Conservation (phyloP, 352 stramenopile species). For the Globisporangium recalcitrans region DNA sequence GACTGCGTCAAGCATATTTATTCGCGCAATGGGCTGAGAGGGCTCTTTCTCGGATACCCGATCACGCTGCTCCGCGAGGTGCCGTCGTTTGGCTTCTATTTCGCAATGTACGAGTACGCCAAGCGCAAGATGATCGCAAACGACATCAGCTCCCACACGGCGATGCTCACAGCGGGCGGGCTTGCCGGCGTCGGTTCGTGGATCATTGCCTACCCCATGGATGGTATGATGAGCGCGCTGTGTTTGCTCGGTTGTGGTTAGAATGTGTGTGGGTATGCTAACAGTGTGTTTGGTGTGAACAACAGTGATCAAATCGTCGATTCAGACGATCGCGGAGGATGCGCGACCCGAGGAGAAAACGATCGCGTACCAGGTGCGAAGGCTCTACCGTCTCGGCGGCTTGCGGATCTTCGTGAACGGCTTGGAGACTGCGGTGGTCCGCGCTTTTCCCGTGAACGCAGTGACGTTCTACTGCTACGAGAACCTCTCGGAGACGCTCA, state of each 20-base stretch:
- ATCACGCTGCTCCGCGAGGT: constrained; percentile 74
- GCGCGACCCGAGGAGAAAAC: constrained; percentile 51
- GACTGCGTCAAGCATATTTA: constrained; percentile 79
- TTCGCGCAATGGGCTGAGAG: constrained; percentile 44
- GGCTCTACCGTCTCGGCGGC: constrained; percentile 62
- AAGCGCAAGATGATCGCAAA: constrained; percentile 67
- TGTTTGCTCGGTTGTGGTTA: constrained; percentile 1
- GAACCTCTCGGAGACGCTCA: constrained; percentile 63
- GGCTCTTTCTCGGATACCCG: constrained; percentile 70
- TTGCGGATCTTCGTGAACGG: constrained; percentile 74
- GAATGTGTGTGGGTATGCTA: not conserved
- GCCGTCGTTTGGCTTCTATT: constrained; percentile 83
- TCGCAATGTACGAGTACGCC: constrained; percentile 72
- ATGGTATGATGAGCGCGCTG: constrained; percentile 34
- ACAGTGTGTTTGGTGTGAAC: not conserved
- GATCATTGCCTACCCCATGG: constrained; percentile 76
- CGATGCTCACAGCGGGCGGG: constrained; percentile 80
- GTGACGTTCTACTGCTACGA: constrained; percentile 88
- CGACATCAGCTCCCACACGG: constrained; percentile 48
- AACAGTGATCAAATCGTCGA: constrained; percentile 81
- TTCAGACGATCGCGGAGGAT: constrained; percentile 68
- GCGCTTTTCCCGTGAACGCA: constrained; percentile 80
- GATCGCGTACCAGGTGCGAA: constrained; percentile 63
- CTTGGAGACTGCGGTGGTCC: constrained; percentile 66
- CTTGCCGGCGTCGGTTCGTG: constrained; percentile 73